Conservation (phyloP, 2,329 filamentous ascomycete genomes). For the Phyllosticta ampelicida region DNA sequence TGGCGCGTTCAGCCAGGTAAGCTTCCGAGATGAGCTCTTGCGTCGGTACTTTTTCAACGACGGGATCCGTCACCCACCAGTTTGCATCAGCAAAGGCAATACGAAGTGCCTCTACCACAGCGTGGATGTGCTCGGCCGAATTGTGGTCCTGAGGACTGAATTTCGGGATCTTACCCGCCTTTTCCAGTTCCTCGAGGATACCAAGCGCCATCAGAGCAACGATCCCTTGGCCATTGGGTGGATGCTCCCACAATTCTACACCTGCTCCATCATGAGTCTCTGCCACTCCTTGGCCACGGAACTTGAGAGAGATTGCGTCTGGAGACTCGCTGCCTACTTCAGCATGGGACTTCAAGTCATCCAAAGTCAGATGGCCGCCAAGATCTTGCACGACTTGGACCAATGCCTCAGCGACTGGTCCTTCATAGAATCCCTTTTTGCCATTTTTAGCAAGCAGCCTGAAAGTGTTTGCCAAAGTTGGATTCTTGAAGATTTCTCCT, state of each 20-base stretch:
- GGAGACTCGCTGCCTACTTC: constrained; percentile 65
- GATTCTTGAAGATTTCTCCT: constrained; percentile 85
- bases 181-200: constrained; percentile 78
- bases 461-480: constrained; percentile 71
- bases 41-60: constrained; percentile 58
- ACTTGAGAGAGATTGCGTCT: constrained; percentile 73
- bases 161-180: constrained; percentile 58
- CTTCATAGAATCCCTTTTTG: constrained; percentile 85
- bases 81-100: constrained; percentile 82
- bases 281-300: constrained; percentile 53
- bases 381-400: constrained; percentile 65
- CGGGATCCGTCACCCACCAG: constrained; percentile 86
- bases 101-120: constrained; percentile 74
- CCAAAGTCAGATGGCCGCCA: constrained; percentile 67
- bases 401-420: constrained; percentile 69
- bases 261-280: constrained; percentile 40
- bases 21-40: constrained; percentile 56
- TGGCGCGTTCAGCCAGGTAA: constrained; percentile 63
- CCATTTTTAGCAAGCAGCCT: constrained; percentile 65
- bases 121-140: constrained; percentile 62
- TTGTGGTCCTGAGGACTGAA: constrained; percentile 70
- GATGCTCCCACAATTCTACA: constrained; percentile 89
- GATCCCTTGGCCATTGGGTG: constrained; percentile 91
- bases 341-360: constrained; percentile 70
- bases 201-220: constrained; percentile 90